A percentile compares a stretch with the other conserved stretches of the same genome.
Evolutionary conservation across 2,329 filamentous ascomycete species (phyloP).

Genomic region (Aspergillus flavus): DNA sequence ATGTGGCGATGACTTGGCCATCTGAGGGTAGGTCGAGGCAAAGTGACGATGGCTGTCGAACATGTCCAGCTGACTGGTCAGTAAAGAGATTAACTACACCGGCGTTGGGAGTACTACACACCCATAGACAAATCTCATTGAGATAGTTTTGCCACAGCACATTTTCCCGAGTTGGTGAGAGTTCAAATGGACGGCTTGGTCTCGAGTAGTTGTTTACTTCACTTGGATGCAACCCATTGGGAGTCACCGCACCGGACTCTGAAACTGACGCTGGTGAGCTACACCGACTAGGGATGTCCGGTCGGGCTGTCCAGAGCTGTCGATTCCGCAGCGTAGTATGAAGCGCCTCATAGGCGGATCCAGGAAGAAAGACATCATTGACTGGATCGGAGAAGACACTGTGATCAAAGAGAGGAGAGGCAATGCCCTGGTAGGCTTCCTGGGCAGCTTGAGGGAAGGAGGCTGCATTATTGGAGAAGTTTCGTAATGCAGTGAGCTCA

Average conservation of each 20-base stretch:
- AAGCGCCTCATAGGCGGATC: conserved; percentile 51
- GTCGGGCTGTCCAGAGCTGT: conserved; percentile 49
- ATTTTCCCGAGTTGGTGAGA: conserved; percentile 34
- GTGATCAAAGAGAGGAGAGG: conserved; percentile 28
- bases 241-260: conserved; percentile 15
- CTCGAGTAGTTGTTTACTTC: conserved; percentile 11
- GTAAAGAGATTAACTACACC: neutral
- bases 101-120: conserved; percentile 6
- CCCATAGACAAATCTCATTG: conserved; percentile 34
- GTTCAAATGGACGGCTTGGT: conserved; percentile 25
- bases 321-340: conserved; percentile 51
- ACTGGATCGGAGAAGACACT: conserved; percentile 28
- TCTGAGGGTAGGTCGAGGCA: conserved; percentile 50
- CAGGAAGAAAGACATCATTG: conserved; percentile 53
- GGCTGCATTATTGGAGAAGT: conserved; percentile 12
- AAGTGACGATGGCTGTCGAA: conserved; percentile 56
- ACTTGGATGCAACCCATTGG: conserved; percentile 8
- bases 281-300: conserved; percentile 40
- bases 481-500: conserved; percentile 22
- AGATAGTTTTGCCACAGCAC: conserved; percentile 36
- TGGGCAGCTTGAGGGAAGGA: conserved; percentile 17
- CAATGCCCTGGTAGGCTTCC: conserved; percentile 22
- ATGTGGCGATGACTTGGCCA: conserved; percentile 49
- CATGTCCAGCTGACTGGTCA: conserved; percentile 50
- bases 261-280: conserved; percentile 25